Base-by-base conservation (phyloP, 2,329 filamentous ascomycete species). In the Aspergillus sp. region DNA sequence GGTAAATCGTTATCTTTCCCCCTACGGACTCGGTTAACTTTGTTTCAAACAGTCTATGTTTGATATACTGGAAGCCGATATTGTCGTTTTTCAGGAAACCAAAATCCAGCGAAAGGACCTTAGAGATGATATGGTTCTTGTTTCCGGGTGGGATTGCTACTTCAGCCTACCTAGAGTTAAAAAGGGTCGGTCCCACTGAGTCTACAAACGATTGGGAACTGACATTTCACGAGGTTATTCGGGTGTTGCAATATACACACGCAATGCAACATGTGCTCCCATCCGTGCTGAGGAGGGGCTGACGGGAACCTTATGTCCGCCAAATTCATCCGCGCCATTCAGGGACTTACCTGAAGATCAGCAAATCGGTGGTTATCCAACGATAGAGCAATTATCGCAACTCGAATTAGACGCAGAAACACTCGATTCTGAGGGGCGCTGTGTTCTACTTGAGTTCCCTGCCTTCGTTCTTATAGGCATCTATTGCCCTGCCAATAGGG, bases 101-200 rank as follows among this genome's bases (percentile, higher is more conserved):
- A 99, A 98, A 77, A 97, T 98, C 41, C 95, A 98, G 71, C 84
- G 89, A 57, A 96, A 96, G 71, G 93, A 97, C 66, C 80, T 99
- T 1, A 84, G 82, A 41, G 95, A 98, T 81, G 95, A 98, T 66
- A 98, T 98, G 91, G 93, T 98, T 9, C 80, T 98, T 35, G 87
- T 98, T 0, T 87, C 90, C 0, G 95, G 95, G 12, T 99, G 93
- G 93, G 95, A 99, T 72, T 93, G 93, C 63, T 96, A 89, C 76
- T 97, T 97, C 76, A 97, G 92, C 71, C 80, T 99, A 23, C 95
- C 95, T 0, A 91, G 88, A 71, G 84, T 96, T 70, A 98, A 98
- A 74, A 98, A 97, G 81, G 93, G 91, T 89, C 64, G 55, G 12
- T 23, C 17, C 21, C 21, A 12, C 23, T 5, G 17, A 21, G n/a